Base-by-base conservation (phyloP, 441 rosid genomes). In the Corymbia citriodora region DNA sequence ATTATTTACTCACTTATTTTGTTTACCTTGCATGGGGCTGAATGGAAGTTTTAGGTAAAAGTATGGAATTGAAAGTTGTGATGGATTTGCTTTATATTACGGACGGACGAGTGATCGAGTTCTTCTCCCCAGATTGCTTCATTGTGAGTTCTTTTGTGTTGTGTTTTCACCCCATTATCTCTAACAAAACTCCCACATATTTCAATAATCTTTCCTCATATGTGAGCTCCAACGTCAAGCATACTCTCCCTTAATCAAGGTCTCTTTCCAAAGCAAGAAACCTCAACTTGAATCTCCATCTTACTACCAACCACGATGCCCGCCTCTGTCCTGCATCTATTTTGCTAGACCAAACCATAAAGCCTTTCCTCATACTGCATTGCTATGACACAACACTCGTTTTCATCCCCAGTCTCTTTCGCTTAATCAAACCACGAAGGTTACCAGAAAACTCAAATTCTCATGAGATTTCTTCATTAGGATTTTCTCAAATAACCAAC, bases 371-470 rank as follows among this genome's bases (percentile, higher is more conserved):
- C 1, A 3, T 1, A 31, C 2, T 2, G 10, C 79, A 4, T 68
- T 68, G 40, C 12, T 31, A 31, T 68, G 72, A n/a, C 18, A 29
- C 2, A 14, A 65, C 36, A 15, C 9, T 65, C 18, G 0, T 10
- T 14, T 15, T 9, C 31, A 1, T 36, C 19, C 33, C 36, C 10
- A 2, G n/a, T 14, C 2, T 15, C 31, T 65, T 7, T 14, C 5
- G 2, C 33, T 2, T 8, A 36, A 68, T 31, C 2, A 0, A 68
- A 68, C 3, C 45, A 33, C 17, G 23, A 70, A 70, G 63, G 3
- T 5, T 5, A 16, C 7, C 0, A 1, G 2, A 70, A 33, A 33
- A 70, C 10, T 2, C 40, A 9, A 4, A 33, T 70, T 3, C 81
- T 36, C 25, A 5, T 1, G 4, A 18, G 27, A 72, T 72, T 72